A percentile compares a stretch with the other conserved stretches of the same genome.
phyloP scores from a whole-genome alignment of 2,329 filamentous ascomycete genomes.

The Aspergillus calidoustus region DNA sequence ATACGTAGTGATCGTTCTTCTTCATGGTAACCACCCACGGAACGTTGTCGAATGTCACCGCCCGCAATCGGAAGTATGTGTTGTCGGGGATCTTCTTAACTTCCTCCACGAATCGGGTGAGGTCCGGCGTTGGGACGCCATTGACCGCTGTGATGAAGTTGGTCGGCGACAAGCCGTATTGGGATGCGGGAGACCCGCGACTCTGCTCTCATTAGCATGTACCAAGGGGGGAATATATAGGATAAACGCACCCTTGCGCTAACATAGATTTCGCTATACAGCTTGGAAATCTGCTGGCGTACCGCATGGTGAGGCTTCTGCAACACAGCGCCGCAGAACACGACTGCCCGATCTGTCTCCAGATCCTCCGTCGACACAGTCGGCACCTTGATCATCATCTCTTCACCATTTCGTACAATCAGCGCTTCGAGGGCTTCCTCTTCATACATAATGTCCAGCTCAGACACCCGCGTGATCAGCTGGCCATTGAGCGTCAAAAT shows the following conservation, averaged over 20 bases:
- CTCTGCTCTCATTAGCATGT: constrained; percentile 49
- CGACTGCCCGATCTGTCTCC: constrained; percentile 88
- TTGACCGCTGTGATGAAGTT: constrained; percentile 99
- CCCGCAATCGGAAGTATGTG: constrained; percentile 94
- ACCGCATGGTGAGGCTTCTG: constrained; percentile 96
- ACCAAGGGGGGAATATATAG: not conserved
- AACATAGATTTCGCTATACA: constrained; percentile 96
- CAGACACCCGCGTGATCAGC: constrained; percentile 88
- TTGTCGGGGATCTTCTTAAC: constrained; percentile 92
- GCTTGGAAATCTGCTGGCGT: constrained; percentile 92
- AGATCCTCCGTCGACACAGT: constrained; percentile 89
- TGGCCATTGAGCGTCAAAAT: constrained; percentile 88
- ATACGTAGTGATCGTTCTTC: constrained; percentile 94
- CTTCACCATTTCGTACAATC: constrained; percentile 82
- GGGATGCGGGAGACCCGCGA: constrained; percentile 80
- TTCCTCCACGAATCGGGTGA: constrained; percentile 78
- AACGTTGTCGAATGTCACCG: constrained; percentile 98
- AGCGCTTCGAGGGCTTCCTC: constrained; percentile 81
- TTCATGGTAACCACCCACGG: constrained; percentile 99
- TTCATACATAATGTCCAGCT: constrained; percentile 96
- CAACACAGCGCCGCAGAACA: constrained; percentile 92
- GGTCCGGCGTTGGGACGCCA: constrained; percentile 78
- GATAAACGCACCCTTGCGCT: constrained; percentile 66
- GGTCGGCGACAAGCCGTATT: constrained; percentile 90
- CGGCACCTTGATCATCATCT: constrained; percentile 75